phyloP scores from a whole-genome alignment of 805 yeast genomes.

The Priceomyces castillae region DNA sequence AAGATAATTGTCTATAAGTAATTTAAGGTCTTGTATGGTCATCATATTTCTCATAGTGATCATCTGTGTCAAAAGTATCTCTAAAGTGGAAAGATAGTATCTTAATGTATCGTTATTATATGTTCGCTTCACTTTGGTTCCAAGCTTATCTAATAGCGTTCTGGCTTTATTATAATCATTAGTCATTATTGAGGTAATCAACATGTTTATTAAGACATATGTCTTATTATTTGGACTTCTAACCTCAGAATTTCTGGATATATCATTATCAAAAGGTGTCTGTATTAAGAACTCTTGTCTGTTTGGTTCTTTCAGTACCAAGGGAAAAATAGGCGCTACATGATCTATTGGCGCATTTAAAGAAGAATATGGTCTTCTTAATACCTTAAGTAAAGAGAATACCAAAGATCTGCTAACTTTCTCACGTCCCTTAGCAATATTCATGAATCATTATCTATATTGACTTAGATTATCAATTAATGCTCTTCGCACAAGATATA shows the following conservation, averaged over 20 bases:
- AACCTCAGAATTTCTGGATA: not conserved
- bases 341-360: not conserved
- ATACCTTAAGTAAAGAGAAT: not conserved
- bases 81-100: constrained; percentile 14
- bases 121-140: constrained; percentile 3
- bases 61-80: constrained; percentile 10
- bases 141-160: constrained; percentile 8
- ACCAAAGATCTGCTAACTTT: not conserved
- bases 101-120: constrained; percentile 5
- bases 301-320: not conserved
- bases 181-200: constrained; percentile 13
- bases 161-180: constrained; percentile 13
- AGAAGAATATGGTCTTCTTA: not conserved
- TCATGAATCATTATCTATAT: not conserved
- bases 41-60: not conserved
- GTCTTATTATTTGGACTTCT: constrained; percentile 8
- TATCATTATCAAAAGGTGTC: not conserved
- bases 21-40: constrained; percentile 11
- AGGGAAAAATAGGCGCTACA: not conserved
- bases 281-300: not conserved
- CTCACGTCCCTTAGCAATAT: not conserved
- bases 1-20: constrained; percentile 10
- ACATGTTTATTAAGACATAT: constrained; percentile 12
- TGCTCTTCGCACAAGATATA: not conserved
- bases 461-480: not conserved